A percentile compares a stretch with the other conserved stretches of the same genome.
phyloP scores from a whole-genome alignment of 257 asterid genomes.

The Marsdenia floribunda region DNA sequence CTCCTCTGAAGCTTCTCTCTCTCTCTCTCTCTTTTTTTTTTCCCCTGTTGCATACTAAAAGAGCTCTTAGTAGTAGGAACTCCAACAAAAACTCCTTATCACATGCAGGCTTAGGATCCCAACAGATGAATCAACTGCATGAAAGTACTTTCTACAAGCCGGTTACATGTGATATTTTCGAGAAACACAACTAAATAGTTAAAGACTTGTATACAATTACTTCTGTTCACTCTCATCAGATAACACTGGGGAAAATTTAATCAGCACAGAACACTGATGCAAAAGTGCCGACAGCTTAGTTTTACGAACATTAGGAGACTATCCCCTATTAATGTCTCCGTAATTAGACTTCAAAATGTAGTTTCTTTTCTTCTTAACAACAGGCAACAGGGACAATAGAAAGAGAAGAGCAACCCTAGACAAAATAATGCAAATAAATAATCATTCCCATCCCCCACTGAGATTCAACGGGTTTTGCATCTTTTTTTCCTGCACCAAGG shows the following conservation, averaged over 20 bases:
- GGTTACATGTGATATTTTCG: background rate
- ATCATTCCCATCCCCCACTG: background rate
- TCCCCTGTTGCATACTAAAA: background rate
- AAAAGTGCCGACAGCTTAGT: background rate
- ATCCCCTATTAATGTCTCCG: background rate
- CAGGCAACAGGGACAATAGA: background rate
- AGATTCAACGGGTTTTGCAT: background rate
- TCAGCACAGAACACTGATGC: background rate
- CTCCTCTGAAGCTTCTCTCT: background rate
- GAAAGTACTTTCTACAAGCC: background rate
- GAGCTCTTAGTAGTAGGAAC: background rate
- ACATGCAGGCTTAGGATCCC: background rate
- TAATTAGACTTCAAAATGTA: background rate
- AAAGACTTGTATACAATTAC: background rate
- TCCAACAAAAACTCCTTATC: background rate
- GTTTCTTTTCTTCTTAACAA: background rate
- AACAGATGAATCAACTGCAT: background rate
- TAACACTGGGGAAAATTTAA: background rate
- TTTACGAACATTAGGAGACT: background rate
- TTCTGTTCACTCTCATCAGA: background rate
- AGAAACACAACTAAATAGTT: background rate
- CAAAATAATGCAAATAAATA: background rate
- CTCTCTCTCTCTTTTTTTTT: too few species aligned
- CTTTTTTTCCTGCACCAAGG: background rate
- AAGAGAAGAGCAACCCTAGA: background rate